Conservation (phyloP, 306 rosid genomes). For the Prunus persica region DNA sequence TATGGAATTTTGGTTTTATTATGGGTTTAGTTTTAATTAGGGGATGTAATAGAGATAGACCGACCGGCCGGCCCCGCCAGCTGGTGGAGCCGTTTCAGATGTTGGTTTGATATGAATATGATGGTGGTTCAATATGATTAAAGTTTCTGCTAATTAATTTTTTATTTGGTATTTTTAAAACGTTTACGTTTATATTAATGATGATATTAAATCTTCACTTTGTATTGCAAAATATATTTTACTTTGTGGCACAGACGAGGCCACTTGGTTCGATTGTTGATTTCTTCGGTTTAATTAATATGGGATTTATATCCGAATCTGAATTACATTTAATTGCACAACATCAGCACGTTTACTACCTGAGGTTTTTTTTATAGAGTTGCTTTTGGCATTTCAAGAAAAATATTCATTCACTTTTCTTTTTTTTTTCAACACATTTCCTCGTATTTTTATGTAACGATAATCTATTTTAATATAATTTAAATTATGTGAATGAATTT, state of each 20-base stretch:
- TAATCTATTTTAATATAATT: no score
- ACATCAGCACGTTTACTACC: no score
- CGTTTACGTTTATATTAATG: neutral
- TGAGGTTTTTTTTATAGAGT: no score
- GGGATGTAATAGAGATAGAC: neutral
- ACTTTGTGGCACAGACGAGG: constrained; percentile 7
- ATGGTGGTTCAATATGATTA: constrained; percentile 8
- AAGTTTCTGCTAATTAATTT: neutral
- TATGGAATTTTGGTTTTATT: constrained; percentile 2
- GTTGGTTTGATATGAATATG: constrained; percentile 19
- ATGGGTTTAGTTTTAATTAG: neutral
- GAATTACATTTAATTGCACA: no score
- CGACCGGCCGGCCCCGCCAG: constrained; percentile 12
- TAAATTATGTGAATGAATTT: no score
- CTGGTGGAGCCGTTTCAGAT: constrained; percentile 18
- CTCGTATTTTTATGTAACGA: no score
- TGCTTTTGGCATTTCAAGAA: no score
- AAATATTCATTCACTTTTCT: no score
- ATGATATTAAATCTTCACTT: constrained; percentile 1
- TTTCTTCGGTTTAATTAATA: neutral
- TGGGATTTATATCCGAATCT: neutral
- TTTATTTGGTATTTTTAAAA: neutral
- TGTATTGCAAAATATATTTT: neutral
- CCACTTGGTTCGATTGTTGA: neutral
- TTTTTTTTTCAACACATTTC: no score